Conservation (phyloP, 768 basidiomycete species). For the Bullera alba region DNA sequence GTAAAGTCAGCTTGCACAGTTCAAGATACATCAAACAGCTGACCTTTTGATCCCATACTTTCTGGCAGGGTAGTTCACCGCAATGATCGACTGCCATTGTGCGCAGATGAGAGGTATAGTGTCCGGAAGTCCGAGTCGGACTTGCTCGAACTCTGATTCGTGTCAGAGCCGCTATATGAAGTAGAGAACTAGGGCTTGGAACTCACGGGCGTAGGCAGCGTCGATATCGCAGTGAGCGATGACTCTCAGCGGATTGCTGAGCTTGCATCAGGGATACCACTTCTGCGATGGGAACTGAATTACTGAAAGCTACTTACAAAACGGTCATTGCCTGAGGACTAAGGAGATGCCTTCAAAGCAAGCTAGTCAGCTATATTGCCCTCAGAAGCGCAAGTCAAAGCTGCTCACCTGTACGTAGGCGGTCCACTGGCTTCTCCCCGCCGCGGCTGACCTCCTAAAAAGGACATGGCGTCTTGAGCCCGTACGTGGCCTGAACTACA, state of each 20-base stretch:
- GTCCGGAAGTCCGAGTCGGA: constrained; percentile 59
- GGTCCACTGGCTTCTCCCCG: neutral
- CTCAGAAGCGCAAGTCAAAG: neutral
- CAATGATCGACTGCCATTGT: constrained; percentile 57
- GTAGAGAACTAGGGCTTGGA: neutral
- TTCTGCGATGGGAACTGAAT: neutral
- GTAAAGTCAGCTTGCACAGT: neutral
- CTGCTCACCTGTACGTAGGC: constrained; percentile 5
- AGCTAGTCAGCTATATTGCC: neutral
- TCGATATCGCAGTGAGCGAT: constrained; percentile 79
- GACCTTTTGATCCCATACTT: constrained; percentile 89
- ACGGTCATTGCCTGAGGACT: constrained; percentile 36
- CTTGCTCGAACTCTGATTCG: constrained; percentile 65
- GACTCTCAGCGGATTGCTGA: constrained; percentile 51
- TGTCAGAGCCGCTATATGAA: neutral
- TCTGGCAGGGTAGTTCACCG: constrained; percentile 91
- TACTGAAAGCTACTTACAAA: constrained; percentile 13
- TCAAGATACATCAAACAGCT: constrained; percentile 54
- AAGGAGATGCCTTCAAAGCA: constrained; percentile 22
- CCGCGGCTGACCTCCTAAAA: constrained; percentile 11
- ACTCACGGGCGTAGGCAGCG: constrained; percentile 50
- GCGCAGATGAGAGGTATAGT: constrained; percentile 38
- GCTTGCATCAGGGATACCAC: neutral
- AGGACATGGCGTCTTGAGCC: no score
- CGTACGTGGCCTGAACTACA: no score